Percentiles rank a stretch among this genome's conserved stretches.
Evolutionary conservation across 306 rosid species (phyloP).

Genomic region (Medicago truncatula): MtrunA17r5.0-ANR NC_053045.1:46968501-46969000

Average conservation of each 20-base stretch:
- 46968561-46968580: constrained; percentile 22
- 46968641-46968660: constrained; percentile 87
- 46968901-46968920: constrained; percentile 20
- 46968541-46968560: neutral
- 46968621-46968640: constrained; percentile 29
- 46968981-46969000: constrained; percentile 26
- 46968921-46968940: constrained; percentile 15
- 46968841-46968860: constrained; percentile 11
- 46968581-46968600: neutral
- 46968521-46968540: neutral
- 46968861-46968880: neutral
- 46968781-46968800: constrained; percentile 18
- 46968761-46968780: neutral
- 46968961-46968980: constrained; percentile 25
- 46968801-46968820: constrained; percentile 20
- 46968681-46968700: constrained; percentile 97
- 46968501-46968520: constrained; percentile 4
- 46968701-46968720: constrained; percentile 89
- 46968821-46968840: constrained; percentile 26
- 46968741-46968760: constrained; percentile 18
- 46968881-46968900: neutral
- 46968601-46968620: constrained; percentile 38
- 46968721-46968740: constrained; percentile 23
- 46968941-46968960: constrained; percentile 7
- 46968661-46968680: constrained; percentile 90